phyloP scores from a whole-genome alignment of 805 yeast species.

The Saccharomycopsis amapae region DNA sequence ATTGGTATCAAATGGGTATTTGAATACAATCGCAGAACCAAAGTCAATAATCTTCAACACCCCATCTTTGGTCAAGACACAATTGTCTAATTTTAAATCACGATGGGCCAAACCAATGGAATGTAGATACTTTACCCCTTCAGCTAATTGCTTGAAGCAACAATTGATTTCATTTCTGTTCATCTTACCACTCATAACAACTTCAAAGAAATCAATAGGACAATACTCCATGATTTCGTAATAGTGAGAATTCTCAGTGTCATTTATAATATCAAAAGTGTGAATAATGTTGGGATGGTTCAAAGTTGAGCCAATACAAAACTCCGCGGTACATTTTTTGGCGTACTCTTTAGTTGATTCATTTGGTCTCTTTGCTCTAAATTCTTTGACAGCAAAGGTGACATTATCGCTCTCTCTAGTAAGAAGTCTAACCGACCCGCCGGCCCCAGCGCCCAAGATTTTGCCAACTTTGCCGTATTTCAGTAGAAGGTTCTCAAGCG shows the following conservation, averaged over 20 bases:
- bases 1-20: constrained; percentile 61
- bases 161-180: constrained; percentile 76
- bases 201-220: constrained; percentile 78
- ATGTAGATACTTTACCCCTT: constrained; percentile 70
- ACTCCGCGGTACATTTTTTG: constrained; percentile 84
- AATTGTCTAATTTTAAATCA: constrained; percentile 75
- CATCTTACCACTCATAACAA: constrained; percentile 82
- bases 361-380: constrained; percentile 61
- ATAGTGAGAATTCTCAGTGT: constrained; percentile 58
- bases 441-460: constrained; percentile 79
- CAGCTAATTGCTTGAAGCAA: constrained; percentile 65
- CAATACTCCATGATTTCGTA: constrained; percentile 83
- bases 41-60: constrained; percentile 74
- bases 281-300: constrained; percentile 77
- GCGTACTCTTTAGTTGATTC: constrained; percentile 72
- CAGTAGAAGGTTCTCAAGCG: constrained; percentile 44
- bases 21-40: constrained; percentile 78
- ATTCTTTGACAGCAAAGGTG: constrained; percentile 79
- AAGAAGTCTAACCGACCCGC: constrained; percentile 74
- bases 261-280: constrained; percentile 62
- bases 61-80: constrained; percentile 70
- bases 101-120: constrained; percentile 76
- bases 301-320: constrained; percentile 75
- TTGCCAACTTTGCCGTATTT: constrained; percentile 73
- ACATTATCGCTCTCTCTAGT: constrained; percentile 61